Conservation (phyloP, 192 early-diverging fungal species). For the Coemansia sp. region DNA sequence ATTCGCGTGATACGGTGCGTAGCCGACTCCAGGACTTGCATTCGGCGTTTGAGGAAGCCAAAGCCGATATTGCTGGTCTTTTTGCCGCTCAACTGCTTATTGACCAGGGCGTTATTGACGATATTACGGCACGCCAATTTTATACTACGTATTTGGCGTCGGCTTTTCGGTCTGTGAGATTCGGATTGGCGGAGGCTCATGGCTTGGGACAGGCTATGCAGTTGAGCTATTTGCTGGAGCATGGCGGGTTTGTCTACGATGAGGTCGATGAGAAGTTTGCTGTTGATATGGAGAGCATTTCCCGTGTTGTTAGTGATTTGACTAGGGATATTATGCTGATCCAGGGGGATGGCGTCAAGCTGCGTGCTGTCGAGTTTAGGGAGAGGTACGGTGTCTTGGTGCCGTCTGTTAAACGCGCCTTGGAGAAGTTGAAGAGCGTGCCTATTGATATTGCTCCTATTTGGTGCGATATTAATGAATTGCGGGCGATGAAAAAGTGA, state of each 20-base stretch:
- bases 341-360: conserved; percentile 73
- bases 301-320: conserved; percentile 60
- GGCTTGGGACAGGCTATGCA: conserved; percentile 75
- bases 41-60: conserved; percentile 78
- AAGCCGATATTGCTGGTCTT: conserved; percentile 73
- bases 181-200: conserved; percentile 73
- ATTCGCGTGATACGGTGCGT: conserved; percentile 62
- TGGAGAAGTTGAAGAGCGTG: conserved; percentile 58
- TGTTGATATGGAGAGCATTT: conserved; percentile 65
- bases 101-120: conserved; percentile 60
- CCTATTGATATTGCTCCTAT: conserved; percentile 56
- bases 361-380: conserved; percentile 61
- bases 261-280: conserved; percentile 48
- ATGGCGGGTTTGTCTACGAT: conserved; percentile 65
- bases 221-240: conserved; percentile 67
- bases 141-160: conserved; percentile 76
- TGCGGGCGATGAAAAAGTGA: conserved; percentile 1
- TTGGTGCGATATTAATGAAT: conserved; percentile 41
- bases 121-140: conserved; percentile 64
- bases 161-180: conserved; percentile 72
- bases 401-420: conserved; percentile 55
- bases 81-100: conserved; percentile 66
- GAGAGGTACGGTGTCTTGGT: conserved; percentile 58
- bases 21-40: conserved; percentile 68
- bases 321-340: conserved; percentile 69